phyloP scores from a whole-genome alignment of 176 grass and related monocot species.

The Oryza glumipatula region DNA sequence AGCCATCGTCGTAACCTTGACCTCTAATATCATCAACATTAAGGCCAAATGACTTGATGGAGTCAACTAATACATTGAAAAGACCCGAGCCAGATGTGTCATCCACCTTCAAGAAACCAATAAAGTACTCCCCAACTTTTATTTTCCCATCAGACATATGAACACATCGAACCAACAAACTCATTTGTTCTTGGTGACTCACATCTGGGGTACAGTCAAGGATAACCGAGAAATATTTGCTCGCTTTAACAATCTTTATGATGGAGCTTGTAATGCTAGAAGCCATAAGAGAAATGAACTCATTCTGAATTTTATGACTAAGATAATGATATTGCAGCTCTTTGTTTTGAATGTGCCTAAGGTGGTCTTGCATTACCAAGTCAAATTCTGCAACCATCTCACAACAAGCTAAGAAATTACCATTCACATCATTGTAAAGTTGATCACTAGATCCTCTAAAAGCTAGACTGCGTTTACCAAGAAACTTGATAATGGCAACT shows the following conservation, averaged over 20 bases:
- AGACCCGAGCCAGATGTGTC: no score
- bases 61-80: no score
- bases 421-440: background rate
- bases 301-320: background rate
- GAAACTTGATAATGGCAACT: background rate
- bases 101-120: no score
- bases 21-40: no score
- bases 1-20: no score
- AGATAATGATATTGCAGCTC: background rate
- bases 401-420: background rate
- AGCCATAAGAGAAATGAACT: background rate
- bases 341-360: background rate
- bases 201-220: no score
- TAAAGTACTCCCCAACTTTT: no score
- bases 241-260: background rate
- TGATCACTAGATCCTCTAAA: background rate
- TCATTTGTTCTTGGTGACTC: no score
- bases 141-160: no score
- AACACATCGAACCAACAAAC: no score
- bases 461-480: background rate
- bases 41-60: no score
- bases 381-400: constrained; percentile 14
- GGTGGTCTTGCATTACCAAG: background rate
- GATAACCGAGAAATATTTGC: no score
- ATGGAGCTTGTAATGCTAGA: background rate